Evolutionary conservation across 2,329 filamentous ascomycete species (phyloP).

Genomic region (Neodidymelliopsis sp.): DNA sequence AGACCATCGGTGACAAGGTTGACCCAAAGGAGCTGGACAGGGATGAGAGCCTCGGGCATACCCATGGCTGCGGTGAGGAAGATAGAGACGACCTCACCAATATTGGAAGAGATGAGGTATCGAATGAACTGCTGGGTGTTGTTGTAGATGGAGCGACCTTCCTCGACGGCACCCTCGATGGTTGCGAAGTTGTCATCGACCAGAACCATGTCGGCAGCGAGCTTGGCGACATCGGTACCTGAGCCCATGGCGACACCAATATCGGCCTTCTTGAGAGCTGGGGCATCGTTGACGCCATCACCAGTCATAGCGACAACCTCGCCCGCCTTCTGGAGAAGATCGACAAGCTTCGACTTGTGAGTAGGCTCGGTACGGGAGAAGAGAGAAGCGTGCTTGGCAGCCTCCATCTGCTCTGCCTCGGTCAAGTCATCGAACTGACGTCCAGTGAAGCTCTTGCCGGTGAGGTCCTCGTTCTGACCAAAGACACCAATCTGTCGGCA

Average conservation of each 20-base stretch:
- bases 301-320: constrained; percentile 99
- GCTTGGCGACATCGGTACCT: constrained; percentile 94
- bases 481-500: constrained; percentile 98
- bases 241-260: constrained; percentile 99
- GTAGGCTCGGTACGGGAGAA: constrained; percentile 96
- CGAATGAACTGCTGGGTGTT: constrained; percentile 99
- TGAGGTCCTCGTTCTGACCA: constrained; percentile 78
- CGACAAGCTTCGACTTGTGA: constrained; percentile 98
- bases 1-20: constrained; percentile 98
- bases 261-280: constrained; percentile 96
- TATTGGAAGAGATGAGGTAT: constrained; percentile 98
- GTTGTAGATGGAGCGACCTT: constrained; percentile 98
- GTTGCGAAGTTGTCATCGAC: constrained; percentile 99
- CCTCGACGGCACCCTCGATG: constrained; percentile 93
- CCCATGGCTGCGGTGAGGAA: constrained; percentile 95
- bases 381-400: constrained; percentile 83
- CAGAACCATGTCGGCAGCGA: constrained; percentile 98
- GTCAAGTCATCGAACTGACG: constrained; percentile 90
- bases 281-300: constrained; percentile 97
- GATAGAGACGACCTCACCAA: constrained; percentile 98
- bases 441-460: constrained; percentile 93
- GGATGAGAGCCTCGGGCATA: constrained; percentile 97
- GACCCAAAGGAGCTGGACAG: constrained; percentile 97
- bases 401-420: constrained; percentile 79
- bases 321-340: constrained; percentile 88